Evolutionary conservation across 108 stramenopile genomes (phyloP).

Genomic region (Cylindrotheca closterium): DNA sequence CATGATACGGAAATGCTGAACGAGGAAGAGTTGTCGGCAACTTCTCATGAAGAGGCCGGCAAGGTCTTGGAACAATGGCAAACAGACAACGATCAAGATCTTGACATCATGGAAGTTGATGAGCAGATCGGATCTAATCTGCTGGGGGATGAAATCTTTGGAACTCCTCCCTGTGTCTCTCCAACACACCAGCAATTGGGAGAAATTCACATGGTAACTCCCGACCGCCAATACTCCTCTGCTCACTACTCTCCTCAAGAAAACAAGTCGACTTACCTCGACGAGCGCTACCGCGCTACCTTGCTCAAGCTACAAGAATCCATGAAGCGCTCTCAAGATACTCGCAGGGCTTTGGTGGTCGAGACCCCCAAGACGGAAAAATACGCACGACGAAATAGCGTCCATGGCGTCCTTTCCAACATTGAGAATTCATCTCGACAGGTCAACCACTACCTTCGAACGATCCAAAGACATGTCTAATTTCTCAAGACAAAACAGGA

Average conservation of each 20-base stretch:
- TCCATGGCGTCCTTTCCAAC: slow-evolving; percentile 40
- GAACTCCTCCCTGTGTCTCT: slow-evolving; percentile 27
- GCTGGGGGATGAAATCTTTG: slow-evolving; percentile 50
- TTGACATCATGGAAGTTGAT: slow-evolving; percentile 54
- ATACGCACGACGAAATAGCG: slow-evolving; percentile 30
- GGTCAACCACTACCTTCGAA: slow-evolving; percentile 37
- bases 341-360: slow-evolving; percentile 40
- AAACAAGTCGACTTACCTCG: slow-evolving; percentile 15
- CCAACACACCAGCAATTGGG: slow-evolving; percentile 38
- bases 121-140: slow-evolving; percentile 55
- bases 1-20: slow-evolving; percentile 28
- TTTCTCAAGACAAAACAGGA: neutral
- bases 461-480: slow-evolving; percentile 13
- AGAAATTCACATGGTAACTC: slow-evolving; percentile 26
- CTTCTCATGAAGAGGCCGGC: slow-evolving; percentile 42
- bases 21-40: slow-evolving; percentile 38
- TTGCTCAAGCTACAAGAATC: slow-evolving; percentile 40
- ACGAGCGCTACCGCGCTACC: slow-evolving; percentile 41
- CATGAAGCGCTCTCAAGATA: slow-evolving; percentile 50
- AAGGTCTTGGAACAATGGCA: slow-evolving; percentile 57
- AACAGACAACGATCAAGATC: slow-evolving; percentile 32
- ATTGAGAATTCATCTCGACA: slow-evolving; percentile 49
- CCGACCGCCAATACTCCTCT: slow-evolving; percentile 26
- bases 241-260: slow-evolving; percentile 34
- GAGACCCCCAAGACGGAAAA: slow-evolving; percentile 42